These are phyloP conservation scores for Knufia fluminis DNA, from an alignment of 2,329 filamentous ascomycete genomes.

Conservation along the genomic window DNA sequence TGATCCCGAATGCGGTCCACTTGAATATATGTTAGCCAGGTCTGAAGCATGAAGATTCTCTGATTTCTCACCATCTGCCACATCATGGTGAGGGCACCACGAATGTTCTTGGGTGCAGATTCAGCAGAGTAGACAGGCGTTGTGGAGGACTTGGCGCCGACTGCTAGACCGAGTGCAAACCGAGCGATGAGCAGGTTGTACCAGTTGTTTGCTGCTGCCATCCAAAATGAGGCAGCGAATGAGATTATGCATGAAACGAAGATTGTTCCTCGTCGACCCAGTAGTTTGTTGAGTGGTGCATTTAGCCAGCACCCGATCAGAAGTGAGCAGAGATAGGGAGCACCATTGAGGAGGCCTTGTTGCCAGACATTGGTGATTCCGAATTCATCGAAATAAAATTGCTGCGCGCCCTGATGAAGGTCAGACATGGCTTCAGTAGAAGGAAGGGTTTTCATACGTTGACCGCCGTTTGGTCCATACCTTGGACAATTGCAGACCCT, in stretches of 20 bases:
- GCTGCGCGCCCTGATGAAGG: too few relatives aligned
- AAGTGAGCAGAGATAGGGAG: conserved; percentile 54
- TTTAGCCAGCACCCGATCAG: conserved; percentile 37
- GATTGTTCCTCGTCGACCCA: conserved; percentile 25
- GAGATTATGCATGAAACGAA: conserved; percentile 27
- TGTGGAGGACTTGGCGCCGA: conserved; percentile 25
- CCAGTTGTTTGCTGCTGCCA: conserved; percentile 24
- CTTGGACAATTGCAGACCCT: conserved; percentile 35
- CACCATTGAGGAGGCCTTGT: conserved; percentile 36
- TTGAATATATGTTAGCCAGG: too few relatives aligned
- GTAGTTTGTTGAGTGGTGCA: conserved; percentile 25
- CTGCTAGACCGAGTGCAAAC: conserved; percentile 26
- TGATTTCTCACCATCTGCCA: too few relatives aligned
- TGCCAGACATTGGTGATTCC: conserved; percentile 30
- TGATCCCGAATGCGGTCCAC: conserved; percentile 37
- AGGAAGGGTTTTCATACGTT: too few relatives aligned
- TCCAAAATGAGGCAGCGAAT: conserved; percentile 25
- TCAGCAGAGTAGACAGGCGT: conserved; percentile 27
- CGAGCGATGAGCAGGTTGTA: conserved; percentile 24
- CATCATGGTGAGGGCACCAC: conserved; percentile 25
- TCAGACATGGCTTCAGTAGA: too few relatives aligned
- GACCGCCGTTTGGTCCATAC: conserved; percentile 36
- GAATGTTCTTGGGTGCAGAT: conserved; percentile 23
- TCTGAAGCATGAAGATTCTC: too few relatives aligned
- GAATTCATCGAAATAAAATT: conserved; percentile 9